phyloP scores from a whole-genome alignment of 1,284 basidiomycete genomes.

The Ceratobasidium sp. region DNA sequence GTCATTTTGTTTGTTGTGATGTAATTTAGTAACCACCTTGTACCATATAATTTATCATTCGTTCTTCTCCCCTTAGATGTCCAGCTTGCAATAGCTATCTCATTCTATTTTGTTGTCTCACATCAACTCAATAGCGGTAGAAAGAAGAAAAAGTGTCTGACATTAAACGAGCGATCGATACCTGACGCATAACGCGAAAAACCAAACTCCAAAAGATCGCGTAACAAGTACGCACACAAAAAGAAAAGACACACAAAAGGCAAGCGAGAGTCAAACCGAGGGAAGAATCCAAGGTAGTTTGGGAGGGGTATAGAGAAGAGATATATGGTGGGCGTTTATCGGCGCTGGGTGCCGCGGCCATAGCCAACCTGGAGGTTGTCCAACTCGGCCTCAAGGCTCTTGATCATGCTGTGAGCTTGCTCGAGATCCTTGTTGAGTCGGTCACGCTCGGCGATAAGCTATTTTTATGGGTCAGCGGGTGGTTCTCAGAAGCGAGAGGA shows the following conservation, averaged over 20 bases:
- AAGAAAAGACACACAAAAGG: slow-evolving; percentile 26
- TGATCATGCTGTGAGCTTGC: slow-evolving; percentile 90
- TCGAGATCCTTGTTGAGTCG: slow-evolving; percentile 97
- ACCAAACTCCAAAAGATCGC: slow-evolving; percentile 21
- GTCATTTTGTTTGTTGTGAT: background rate
- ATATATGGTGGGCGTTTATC: slow-evolving; percentile 25
- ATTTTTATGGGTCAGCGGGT: slow-evolving; percentile 40
- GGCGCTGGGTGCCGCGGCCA: slow-evolving; percentile 74
- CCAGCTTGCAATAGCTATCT: too few species aligned
- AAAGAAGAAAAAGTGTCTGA: slow-evolving; percentile 11
- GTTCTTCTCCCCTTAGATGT: too few species aligned
- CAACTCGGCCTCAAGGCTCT: slow-evolving; percentile 87
- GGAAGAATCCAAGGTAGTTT: slow-evolving; percentile 8
- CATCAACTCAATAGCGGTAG: too few species aligned
- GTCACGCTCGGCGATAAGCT: slow-evolving; percentile 97
- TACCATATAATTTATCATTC: too few species aligned
- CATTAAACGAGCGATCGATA: slow-evolving; percentile 40
- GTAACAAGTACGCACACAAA: background rate
- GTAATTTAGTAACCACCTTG: too few species aligned
- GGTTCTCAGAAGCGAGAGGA: background rate
- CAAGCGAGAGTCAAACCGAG: slow-evolving; percentile 7
- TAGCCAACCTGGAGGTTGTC: slow-evolving; percentile 90
- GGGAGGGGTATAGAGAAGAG: slow-evolving; percentile 24
- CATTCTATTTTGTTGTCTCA: too few species aligned
- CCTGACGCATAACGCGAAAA: background rate